These are phyloP conservation scores for Vitis cinerea DNA, from an alignment of 164 flowering plant genomes.

Conservation along the genomic window DNA sequence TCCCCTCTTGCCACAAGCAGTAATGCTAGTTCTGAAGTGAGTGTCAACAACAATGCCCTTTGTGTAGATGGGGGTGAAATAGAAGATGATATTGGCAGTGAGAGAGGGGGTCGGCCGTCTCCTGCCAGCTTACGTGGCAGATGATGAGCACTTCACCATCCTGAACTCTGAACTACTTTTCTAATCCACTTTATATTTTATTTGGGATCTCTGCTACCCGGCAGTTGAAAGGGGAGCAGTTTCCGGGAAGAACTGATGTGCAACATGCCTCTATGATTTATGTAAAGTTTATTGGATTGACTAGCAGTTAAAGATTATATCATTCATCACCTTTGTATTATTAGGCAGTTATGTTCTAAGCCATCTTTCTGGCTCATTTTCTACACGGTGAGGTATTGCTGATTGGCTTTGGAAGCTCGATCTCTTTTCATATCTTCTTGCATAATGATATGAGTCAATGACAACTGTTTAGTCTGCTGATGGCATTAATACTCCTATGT, in stretches of 20 bases:
- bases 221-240: constrained; percentile 10
- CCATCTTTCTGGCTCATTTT: constrained; percentile 6
- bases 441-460: neutral
- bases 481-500: too few relatives aligned
- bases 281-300: constrained; percentile 24
- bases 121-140: constrained; percentile 55
- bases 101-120: constrained; percentile 44
- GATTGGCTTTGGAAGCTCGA: neutral
- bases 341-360: constrained; percentile 16
- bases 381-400: constrained; percentile 1
- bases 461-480: too few relatives aligned
- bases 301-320: constrained; percentile 14
- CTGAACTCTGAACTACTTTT: constrained; percentile 1
- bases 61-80: constrained; percentile 60
- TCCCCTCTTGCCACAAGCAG: constrained; percentile 98
- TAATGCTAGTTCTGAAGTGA: constrained; percentile 90
- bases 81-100: constrained; percentile 61
- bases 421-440: neutral
- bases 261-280: constrained; percentile 9
- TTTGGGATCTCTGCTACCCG: constrained; percentile 5
- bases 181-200: constrained; percentile 3
- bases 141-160: constrained; percentile 20
- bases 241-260: constrained; percentile 2
- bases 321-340: constrained; percentile 15
- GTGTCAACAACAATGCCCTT: constrained; percentile 70